Conservation (phyloP, 345 rosid species). For the Sisymbrium altissimum region DNA sequence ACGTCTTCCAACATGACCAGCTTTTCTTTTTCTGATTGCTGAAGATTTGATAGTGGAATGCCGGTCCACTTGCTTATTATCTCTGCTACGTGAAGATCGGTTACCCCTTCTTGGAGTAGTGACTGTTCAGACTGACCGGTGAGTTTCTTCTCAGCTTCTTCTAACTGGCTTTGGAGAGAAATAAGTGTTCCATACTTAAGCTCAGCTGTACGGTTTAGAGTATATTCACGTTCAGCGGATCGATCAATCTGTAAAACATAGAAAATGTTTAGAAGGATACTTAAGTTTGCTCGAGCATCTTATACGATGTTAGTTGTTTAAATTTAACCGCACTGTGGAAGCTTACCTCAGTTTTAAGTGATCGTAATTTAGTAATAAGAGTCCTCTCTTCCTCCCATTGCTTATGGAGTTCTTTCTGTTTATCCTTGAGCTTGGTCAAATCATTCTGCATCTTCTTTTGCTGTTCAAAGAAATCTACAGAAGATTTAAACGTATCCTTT, state of each 20-base stretch:
- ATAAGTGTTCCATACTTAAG: constrained; percentile 86
- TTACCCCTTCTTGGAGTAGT: constrained; percentile 84
- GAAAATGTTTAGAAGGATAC: constrained; percentile 8
- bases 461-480: constrained; percentile 53
- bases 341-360: constrained; percentile 81
- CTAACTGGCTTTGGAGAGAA: constrained; percentile 82
- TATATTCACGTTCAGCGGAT: constrained; percentile 92
- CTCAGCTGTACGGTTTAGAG: constrained; percentile 82
- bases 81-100: constrained; percentile 84
- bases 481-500: constrained; percentile 79
- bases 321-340: neutral
- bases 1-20: constrained; percentile 71
- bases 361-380: constrained; percentile 69
- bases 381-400: constrained; percentile 75
- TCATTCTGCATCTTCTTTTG: constrained; percentile 70
- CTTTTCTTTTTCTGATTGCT: constrained; percentile 91
- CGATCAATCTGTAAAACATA: constrained; percentile 63
- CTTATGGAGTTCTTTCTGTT: constrained; percentile 66
- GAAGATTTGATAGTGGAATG: constrained; percentile 89
- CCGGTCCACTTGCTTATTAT: constrained; percentile 98
- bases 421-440: constrained; percentile 53
- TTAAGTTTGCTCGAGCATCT: neutral
- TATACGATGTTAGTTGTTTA: neutral
- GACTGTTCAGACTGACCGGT: constrained; percentile 64
- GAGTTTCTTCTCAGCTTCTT: constrained; percentile 83